These are phyloP conservation scores for Rhynchospora tenuis DNA, from an alignment of 176 grass and related monocot genomes.

Conservation along the genomic window DNA sequence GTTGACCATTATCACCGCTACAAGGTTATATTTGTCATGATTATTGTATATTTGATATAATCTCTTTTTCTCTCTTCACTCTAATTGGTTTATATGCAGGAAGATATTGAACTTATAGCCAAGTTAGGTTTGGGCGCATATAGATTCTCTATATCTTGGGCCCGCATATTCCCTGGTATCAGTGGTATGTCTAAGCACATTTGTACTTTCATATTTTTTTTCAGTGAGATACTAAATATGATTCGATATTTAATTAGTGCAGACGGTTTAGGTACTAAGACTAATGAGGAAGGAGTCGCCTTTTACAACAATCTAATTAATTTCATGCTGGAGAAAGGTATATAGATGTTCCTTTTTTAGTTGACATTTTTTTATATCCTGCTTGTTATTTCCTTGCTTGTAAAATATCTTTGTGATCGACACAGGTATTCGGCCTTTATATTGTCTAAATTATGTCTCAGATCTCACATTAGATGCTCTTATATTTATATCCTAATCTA, in stretches of 20 bases:
- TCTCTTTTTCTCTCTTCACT: slow-evolving; percentile 27
- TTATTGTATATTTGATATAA: slow-evolving; percentile 4
- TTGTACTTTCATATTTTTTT: neutral
- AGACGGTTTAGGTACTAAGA: slow-evolving; percentile 82
- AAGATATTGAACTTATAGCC: slow-evolving; percentile 93
- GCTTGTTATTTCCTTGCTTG: neutral
- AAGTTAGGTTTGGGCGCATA: slow-evolving; percentile 82
- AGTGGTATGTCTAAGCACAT: slow-evolving; percentile 51
- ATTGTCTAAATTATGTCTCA: too few species aligned
- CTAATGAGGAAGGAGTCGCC: slow-evolving; percentile 67
- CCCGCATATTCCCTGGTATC: slow-evolving; percentile 95
- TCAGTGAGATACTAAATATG: neutral
- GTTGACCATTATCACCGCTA: slow-evolving; percentile 96
- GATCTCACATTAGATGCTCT: too few species aligned
- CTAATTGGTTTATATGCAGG: slow-evolving; percentile 41
- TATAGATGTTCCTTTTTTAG: neutral
- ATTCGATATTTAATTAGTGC: slow-evolving; percentile 33
- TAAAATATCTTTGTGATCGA: slow-evolving; percentile 25
- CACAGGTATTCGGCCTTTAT: slow-evolving; percentile 92
- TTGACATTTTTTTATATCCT: slow-evolving; percentile 23
- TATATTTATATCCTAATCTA: too few species aligned
- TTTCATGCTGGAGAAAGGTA: slow-evolving; percentile 92
- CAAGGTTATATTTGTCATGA: slow-evolving; percentile 47
- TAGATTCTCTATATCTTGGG: slow-evolving; percentile 97
- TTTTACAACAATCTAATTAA: slow-evolving; percentile 91